Conservation (phyloP, 2,329 filamentous ascomycete genomes). For the Nemania serpens region DNA sequence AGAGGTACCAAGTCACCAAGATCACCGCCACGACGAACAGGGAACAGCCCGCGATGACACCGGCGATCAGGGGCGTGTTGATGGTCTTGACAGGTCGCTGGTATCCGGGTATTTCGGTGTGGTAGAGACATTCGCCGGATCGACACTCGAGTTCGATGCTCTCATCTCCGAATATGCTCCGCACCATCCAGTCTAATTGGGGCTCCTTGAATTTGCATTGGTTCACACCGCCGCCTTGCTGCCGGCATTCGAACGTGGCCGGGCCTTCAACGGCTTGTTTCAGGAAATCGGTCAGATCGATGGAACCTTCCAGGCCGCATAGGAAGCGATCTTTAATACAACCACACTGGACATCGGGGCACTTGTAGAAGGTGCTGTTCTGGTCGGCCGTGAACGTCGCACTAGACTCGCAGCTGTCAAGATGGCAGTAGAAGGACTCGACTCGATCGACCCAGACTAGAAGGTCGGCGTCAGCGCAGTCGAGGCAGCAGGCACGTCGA, state of each 20-base stretch:
- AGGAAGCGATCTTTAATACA: constrained; percentile 93
- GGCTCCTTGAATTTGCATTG: constrained; percentile 87
- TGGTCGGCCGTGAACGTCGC: constrained; percentile 69
- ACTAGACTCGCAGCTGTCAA: constrained; percentile 78
- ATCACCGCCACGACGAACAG: constrained; percentile 90
- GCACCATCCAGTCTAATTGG: constrained; percentile 89
- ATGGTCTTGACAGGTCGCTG: constrained; percentile 87
- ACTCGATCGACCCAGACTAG: constrained; percentile 92
- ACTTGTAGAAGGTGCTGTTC: constrained; percentile 85
- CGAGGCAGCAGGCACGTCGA: not conserved
- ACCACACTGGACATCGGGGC: constrained; percentile 80
- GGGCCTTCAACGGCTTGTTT: constrained; percentile 83
- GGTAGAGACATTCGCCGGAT: constrained; percentile 90
- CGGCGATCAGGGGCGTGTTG: constrained; percentile 94
- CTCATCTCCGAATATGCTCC: constrained; percentile 84
- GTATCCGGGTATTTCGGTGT: constrained; percentile 92
- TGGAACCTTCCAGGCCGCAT: constrained; percentile 86
- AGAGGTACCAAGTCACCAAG: constrained; percentile 83
- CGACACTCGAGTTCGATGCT: constrained; percentile 84
- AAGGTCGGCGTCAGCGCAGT: constrained; percentile 14
- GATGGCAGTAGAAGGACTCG: constrained; percentile 95
- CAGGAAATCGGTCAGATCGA: constrained; percentile 91
- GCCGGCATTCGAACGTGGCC: constrained; percentile 77
- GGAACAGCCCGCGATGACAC: constrained; percentile 83
- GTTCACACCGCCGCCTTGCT: constrained; percentile 65